Base-by-base conservation (phyloP, 164 flowering plant species). In the Annona cherimola region DNA sequence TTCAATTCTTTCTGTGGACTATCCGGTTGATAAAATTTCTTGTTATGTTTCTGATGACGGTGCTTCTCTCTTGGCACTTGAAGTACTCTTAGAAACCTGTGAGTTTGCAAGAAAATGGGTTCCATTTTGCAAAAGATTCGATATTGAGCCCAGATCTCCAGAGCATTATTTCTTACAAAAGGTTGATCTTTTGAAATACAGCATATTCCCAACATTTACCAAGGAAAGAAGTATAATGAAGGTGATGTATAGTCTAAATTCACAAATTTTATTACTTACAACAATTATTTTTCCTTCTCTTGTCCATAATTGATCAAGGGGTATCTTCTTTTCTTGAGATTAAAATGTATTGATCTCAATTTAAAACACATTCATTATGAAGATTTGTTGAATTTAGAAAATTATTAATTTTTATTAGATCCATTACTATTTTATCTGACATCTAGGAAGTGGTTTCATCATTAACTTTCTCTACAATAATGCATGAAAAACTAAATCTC, bases 11-110 rank as follows among this genome's bases (percentile, higher is more conserved):
- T 66, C 78, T 44, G 78, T 75, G 45, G 78, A 75, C 40, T 76
- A 76, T 69, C 79, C 79, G 1, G 67, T 68, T 35, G 73, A 77
- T 5, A 77, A 77, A 20, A 68, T 77, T 69, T 69, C 76, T 60
- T 77, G 76, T 43, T 77, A 73, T 69, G 76, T 77, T 57, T 76
- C 79, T 68, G 75, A 76, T 69, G 75, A 76, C 69, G 76, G 79
- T 45, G 72, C 79, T 7, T 50, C 79, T 35, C 44, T 71, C 26
- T n/a, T 71, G 70, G 70, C 61, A 14, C 74, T 66, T 60, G 70
- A 75, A 71, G 71, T 71, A 43, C 78, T 75, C 40, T 66, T 59
- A 44, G 70, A 64, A 66, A 75, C 78, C 59, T 59, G 67, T 67
- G 63, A 66, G 68, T 75, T 75, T 70, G 73, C 77, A 42, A 70